phyloP scores from a whole-genome alignment of 805 yeast genomes.

The Ogataea dorogensis region DNA sequence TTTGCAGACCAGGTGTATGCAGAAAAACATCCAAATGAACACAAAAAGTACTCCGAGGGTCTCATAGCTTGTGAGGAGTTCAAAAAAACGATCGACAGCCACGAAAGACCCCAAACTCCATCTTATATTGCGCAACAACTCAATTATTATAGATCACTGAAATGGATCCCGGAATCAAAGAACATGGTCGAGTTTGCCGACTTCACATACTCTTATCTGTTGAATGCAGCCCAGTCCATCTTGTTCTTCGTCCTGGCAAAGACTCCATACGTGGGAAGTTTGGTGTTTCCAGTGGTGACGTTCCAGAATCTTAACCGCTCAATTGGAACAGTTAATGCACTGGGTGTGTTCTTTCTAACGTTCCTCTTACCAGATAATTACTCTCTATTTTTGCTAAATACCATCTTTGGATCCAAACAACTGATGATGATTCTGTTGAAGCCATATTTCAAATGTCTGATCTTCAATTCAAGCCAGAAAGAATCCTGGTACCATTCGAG shows the following conservation, averaged over 20 bases:
- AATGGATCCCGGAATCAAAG: conserved; percentile 7
- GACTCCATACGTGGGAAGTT: conserved; percentile 42
- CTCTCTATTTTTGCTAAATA: conserved; percentile 38
- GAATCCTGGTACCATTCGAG: conserved; percentile 51
- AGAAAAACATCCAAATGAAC: conserved; percentile 39
- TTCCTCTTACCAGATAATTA: conserved; percentile 36
- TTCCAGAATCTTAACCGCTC: conserved; percentile 43
- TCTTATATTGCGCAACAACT: conserved; percentile 4
- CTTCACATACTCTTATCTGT: conserved; percentile 29
- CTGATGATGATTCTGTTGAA: conserved; percentile 45
- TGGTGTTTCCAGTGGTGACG: conserved; percentile 42
- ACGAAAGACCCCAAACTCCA: conserved; percentile 5
- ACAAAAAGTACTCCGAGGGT: conserved; percentile 16
- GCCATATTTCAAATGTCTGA: conserved; percentile 50
- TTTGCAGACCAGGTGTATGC: conserved; percentile 39
- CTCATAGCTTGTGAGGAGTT: conserved; percentile 5
- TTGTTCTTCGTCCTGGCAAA: conserved; percentile 35
- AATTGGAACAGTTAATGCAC: conserved; percentile 47
- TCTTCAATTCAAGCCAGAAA: conserved; percentile 42
- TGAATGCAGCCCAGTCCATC: conserved; percentile 31
- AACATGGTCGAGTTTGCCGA: conserved; percentile 16
- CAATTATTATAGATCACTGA: conserved; percentile 1
- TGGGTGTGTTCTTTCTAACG: conserved; percentile 36
- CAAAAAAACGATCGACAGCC: not conserved
- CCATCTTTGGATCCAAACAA: conserved; percentile 46